Evolutionary conservation across 306 rosid genomes (phyloP).

Genomic region (Arachis stenosperma): DNA sequence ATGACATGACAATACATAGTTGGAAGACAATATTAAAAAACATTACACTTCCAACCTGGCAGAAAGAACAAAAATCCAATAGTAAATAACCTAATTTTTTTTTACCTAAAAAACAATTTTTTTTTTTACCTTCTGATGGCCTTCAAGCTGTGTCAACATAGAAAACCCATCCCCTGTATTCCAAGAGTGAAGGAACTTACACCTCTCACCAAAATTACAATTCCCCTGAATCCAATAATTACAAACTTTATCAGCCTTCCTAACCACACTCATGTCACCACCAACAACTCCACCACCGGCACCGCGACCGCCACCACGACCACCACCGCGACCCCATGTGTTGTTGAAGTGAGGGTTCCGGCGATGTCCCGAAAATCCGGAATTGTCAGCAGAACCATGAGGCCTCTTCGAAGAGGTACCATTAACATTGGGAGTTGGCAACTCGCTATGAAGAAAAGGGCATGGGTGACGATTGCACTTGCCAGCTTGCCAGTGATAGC

Average conservation of each 20-base stretch:
- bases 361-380: slow-evolving; percentile 56
- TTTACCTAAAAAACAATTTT: not conserved
- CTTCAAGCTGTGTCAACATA: slow-evolving; percentile 81
- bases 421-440: slow-evolving; percentile 51
- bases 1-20: not conserved
- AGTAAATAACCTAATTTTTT: not conserved
- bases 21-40: no score
- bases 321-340: slow-evolving; percentile 66
- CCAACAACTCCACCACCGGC: slow-evolving; percentile 36
- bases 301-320: slow-evolving; percentile 41
- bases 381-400: slow-evolving; percentile 54
- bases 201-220: slow-evolving; percentile 75
- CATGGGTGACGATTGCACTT: slow-evolving; percentile 85
- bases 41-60: not conserved
- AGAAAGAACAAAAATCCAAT: no score
- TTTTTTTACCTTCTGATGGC: slow-evolving; percentile 71
- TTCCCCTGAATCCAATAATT: slow-evolving; percentile 79
- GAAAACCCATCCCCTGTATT: slow-evolving; percentile 82
- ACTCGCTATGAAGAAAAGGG: slow-evolving; percentile 69
- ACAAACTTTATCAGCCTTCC: slow-evolving; percentile 74
- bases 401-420: slow-evolving; percentile 72
- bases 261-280: slow-evolving; percentile 47
- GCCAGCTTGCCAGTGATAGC: slow-evolving; percentile 96
- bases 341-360: slow-evolving; percentile 52
- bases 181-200: slow-evolving; percentile 88